Conservation (phyloP, 148 eudicot genomes). For the Cornus controversa region DNA sequence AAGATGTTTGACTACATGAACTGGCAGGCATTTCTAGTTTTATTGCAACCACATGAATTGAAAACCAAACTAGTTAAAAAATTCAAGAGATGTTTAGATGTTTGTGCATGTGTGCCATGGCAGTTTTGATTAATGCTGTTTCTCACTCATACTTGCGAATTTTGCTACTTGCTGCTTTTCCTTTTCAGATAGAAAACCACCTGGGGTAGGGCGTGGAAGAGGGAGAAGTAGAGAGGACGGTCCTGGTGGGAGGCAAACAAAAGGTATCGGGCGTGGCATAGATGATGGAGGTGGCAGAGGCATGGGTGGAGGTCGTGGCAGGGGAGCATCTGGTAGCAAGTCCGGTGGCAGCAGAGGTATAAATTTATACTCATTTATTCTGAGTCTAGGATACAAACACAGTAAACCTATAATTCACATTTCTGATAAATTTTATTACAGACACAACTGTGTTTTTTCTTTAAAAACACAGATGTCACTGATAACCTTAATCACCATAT, state of each 20-base stretch:
- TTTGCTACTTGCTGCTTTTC: background rate
- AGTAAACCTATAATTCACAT: no score
- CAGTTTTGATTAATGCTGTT: background rate
- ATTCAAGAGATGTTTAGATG: no score
- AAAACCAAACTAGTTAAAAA: background rate
- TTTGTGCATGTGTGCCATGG: background rate
- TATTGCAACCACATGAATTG: background rate
- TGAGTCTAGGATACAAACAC: no score
- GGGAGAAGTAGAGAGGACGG: constrained; percentile 45
- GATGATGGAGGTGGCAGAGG: constrained; percentile 37
- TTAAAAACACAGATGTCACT: no score
- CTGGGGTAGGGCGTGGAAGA: constrained; percentile 47
- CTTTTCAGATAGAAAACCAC: constrained; percentile 38
- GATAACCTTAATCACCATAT: no score
- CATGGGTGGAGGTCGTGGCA: constrained; percentile 29
- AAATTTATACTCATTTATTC: background rate
- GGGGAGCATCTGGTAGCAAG: constrained; percentile 49
- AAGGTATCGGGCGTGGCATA: constrained; percentile 31
- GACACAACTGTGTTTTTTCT: no score
- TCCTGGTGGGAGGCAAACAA: constrained; percentile 25
- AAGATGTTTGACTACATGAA: background rate
- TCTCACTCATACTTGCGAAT: background rate
- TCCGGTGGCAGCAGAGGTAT: constrained; percentile 45
- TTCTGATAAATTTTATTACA: no score
- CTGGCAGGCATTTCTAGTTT: background rate